These are phyloP conservation scores for Penicillium oxalicum DNA, from an alignment of 2,329 filamentous ascomycete genomes.

Conservation along the genomic window DNA sequence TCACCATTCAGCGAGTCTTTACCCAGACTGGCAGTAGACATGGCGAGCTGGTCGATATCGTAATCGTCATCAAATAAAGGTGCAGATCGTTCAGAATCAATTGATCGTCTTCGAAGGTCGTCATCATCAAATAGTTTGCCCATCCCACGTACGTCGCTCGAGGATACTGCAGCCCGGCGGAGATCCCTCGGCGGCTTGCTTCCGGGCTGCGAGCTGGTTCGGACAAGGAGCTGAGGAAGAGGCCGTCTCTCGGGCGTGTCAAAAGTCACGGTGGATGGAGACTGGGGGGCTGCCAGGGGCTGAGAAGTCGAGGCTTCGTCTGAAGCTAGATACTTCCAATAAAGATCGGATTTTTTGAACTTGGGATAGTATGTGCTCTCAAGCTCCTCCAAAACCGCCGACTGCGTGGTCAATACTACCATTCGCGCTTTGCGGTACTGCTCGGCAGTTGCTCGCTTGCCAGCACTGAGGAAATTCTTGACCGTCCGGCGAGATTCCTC, in stretches of 20 bases:
- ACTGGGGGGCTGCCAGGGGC: conserved; percentile 14
- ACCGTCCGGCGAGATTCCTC: conserved; percentile 64
- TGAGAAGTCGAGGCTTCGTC: conserved; percentile 54
- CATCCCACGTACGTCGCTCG: conserved; percentile 51
- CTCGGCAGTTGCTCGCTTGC: conserved; percentile 65
- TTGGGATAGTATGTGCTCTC: conserved; percentile 70
- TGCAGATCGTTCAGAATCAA: conserved; percentile 59
- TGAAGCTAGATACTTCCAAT: conserved; percentile 90
- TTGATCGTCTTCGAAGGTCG: conserved; percentile 55
- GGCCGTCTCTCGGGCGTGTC: conserved; percentile 34
- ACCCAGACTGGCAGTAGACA: conserved; percentile 75
- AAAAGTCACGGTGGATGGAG: conserved; percentile 13
- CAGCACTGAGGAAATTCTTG: conserved; percentile 70
- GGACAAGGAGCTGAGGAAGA: conserved; percentile 41
- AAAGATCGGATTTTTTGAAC: conserved; percentile 90
- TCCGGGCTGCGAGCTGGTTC: conserved; percentile 45
- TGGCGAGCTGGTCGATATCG: conserved; percentile 62
- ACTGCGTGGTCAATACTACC: conserved; percentile 76
- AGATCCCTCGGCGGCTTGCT: conserved; percentile 46
- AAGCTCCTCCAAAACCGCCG: conserved; percentile 76
- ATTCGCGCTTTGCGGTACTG: conserved; percentile 80
- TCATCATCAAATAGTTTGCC: conserved; percentile 42
- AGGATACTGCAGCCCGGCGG: conserved; percentile 55
- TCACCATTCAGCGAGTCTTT: conserved; percentile 57
- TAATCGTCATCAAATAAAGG: conserved; percentile 76